Base-by-base conservation (phyloP, 2,329 filamentous ascomycete species). In the Keithomyces neogunnii region DNA sequence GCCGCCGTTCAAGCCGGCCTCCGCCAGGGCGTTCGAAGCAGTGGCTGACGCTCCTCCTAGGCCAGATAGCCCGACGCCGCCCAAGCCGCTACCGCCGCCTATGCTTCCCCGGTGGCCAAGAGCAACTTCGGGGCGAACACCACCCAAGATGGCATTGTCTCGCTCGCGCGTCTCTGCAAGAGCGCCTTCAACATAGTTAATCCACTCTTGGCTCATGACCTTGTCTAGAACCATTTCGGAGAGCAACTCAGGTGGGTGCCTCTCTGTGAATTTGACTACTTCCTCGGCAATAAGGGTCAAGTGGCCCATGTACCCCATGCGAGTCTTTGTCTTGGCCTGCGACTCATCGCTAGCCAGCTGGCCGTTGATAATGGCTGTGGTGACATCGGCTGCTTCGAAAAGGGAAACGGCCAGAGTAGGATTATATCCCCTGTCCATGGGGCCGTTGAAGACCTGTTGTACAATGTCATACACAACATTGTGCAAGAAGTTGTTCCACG, bases 391-490 rank as follows among this genome's bases (percentile, higher is more conserved):
- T 47, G 84, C 86, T 63, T 95, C 89, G 62, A 99, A 99, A 26
- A 99, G 81, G 58, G 95, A 92, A 53, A 96, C 86, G 10, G 93
- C 92, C 48, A 99, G 74, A 46, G 83, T 85, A 9, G 89, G 85
- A 68, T 99, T 99, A 71, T 86, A 96, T 31, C 93, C 91, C 54
- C 90, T 86, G 60, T 97, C 92, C 88, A 99, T 96, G 0, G 90
- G 90, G 7, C 93, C 93, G 65, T 99, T 99, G 69, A 99, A 97
- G 1, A 99, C 93, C 73, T 99, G 93, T 68, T 99, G 93, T 43
- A 99, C 89, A 63, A 99, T 91, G 67, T 99, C 93, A 66, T 99
- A 99, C 46, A 99, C 93, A 43, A 99, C 93, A 63, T 99, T 99
- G 71, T 99, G 93, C 44, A 99, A 78, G 65, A 99, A 99, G 68